phyloP scores from a whole-genome alignment of 2,329 filamentous ascomycete species.

The Aspergillus piperis region DNA sequence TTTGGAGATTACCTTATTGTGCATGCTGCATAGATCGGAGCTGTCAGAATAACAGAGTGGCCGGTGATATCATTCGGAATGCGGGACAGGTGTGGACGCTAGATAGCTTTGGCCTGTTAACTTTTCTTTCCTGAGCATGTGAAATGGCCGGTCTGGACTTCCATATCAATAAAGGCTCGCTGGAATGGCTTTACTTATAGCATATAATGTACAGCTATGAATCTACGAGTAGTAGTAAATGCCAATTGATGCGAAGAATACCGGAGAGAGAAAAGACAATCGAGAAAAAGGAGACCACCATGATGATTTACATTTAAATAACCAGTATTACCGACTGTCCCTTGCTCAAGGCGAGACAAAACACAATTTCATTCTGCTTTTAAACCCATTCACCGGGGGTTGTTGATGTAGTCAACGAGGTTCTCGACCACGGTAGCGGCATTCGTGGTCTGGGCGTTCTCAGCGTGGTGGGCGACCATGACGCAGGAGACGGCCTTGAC shows the following conservation, averaged over 20 bases:
- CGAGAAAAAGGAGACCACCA: constrained; percentile 14
- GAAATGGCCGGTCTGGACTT: not conserved
- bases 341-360: constrained; percentile 10
- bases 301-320: constrained; percentile 23
- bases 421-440: constrained; percentile 77
- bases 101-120: not conserved
- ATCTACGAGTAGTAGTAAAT: constrained; percentile 23
- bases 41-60: not conserved
- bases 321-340: constrained; percentile 12
- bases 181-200: not conserved
- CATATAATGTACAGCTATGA: constrained; percentile 18
- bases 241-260: constrained; percentile 10
- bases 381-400: constrained; percentile 63
- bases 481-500: constrained; percentile 88
- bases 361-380: constrained; percentile 22
- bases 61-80: not conserved
- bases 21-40: not conserved
- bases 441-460: constrained; percentile 71
- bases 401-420: constrained; percentile 80
- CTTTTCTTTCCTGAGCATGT: not conserved
- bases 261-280: constrained; percentile 11
- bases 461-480: constrained; percentile 82
- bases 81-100: not conserved
- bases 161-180: too few species aligned
- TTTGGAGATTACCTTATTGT: not conserved